A percentile compares a stretch with the other conserved stretches of the same genome.
These are phyloP conservation scores for Cryphonectria radicalis DNA, from an alignment of 2,329 filamentous ascomycete genomes.

Conservation along the genomic window DNA sequence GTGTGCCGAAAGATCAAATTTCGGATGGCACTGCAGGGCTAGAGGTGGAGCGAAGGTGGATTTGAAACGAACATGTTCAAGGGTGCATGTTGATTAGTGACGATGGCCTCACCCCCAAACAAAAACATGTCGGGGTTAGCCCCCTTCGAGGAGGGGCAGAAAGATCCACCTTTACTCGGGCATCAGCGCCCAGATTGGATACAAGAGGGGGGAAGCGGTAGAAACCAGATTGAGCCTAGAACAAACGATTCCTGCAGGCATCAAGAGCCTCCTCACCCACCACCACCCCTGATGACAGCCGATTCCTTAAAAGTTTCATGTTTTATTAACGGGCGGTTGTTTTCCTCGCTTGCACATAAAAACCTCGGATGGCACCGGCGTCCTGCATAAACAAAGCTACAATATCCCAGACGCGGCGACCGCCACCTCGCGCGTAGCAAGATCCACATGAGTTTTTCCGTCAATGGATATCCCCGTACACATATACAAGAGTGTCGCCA, in stretches of 20 bases:
- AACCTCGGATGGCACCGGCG: not conserved
- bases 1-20: conserved; percentile 13
- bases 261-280: conserved; percentile 13
- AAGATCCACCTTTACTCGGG: not conserved
- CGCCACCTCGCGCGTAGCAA: not conserved
- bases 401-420: not conserved
- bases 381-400: not conserved
- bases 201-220: not conserved
- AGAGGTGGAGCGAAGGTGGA: conserved; percentile 11
- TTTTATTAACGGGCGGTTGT: conserved; percentile 21
- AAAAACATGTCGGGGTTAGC: not conserved
- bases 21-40: conserved; percentile 21
- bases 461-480: conserved; percentile 1
- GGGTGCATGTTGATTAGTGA: not conserved
- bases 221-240: conserved; percentile 11
- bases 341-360: not conserved
- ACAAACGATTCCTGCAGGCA: not conserved
- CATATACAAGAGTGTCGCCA: not conserved
- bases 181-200: not conserved
- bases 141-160: not conserved
- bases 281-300: conserved; percentile 10
- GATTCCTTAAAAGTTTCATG: conserved; percentile 18
- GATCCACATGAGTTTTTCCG: conserved; percentile 3
- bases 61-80: conserved; percentile 17
- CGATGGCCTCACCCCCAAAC: not conserved